phyloP scores from a whole-genome alignment of 169 alveolate species.

The Plasmodium chabaudi region DNA sequence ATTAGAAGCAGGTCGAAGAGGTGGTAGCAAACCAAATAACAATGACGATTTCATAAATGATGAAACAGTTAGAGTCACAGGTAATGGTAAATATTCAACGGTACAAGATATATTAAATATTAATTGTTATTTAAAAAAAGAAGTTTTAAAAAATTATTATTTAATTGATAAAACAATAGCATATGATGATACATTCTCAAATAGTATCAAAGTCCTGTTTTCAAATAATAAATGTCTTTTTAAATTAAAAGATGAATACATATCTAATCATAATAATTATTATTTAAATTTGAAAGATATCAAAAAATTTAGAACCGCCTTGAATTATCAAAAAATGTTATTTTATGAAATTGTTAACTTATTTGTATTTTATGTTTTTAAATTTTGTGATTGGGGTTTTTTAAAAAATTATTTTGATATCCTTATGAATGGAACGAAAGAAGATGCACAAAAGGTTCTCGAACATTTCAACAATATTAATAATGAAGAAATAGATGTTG shows the following conservation, averaged over 20 bases:
- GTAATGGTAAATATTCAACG: not conserved
- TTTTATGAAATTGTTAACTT: slow-evolving; percentile 54
- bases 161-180: slow-evolving; percentile 18
- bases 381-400: slow-evolving; percentile 59
- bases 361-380: slow-evolving; percentile 59
- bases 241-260: slow-evolving; percentile 28
- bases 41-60: too few species aligned
- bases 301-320: slow-evolving; percentile 18
- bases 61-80: too few species aligned
- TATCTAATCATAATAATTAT: slow-evolving; percentile 13
- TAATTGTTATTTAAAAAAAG: slow-evolving; percentile 24
- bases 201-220: slow-evolving; percentile 8
- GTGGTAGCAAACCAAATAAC: not conserved
- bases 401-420: slow-evolving; percentile 58
- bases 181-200: slow-evolving; percentile 11
- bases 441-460: not conserved
- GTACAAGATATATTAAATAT: slow-evolving; percentile 39
- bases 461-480: slow-evolving; percentile 37
- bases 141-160: slow-evolving; percentile 42
- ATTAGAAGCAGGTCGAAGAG: not conserved
- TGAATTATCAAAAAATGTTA: slow-evolving; percentile 32
- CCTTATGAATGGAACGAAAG: slow-evolving; percentile 34
- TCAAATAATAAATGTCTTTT: slow-evolving; percentile 38
- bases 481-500: slow-evolving; percentile 19
- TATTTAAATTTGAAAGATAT: slow-evolving; percentile 56